Conservation (phyloP, 148 eudicot genomes). For the Pharnaceum exiguum region DNA sequence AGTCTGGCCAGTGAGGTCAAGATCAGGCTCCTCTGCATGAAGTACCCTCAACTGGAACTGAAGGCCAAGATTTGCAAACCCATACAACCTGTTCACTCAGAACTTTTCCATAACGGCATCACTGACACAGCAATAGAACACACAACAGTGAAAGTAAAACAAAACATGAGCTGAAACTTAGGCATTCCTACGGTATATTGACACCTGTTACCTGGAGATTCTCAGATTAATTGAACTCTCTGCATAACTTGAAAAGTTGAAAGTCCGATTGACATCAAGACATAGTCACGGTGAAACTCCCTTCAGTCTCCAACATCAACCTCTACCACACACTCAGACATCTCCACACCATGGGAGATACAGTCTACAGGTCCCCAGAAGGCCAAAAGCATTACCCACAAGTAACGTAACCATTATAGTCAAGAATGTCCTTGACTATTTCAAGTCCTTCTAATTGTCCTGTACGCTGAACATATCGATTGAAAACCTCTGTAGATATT, state of each 20-base stretch:
- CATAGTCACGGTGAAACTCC: conserved; percentile 65
- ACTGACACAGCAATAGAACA: too few species aligned
- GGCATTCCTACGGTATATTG: conserved; percentile 33
- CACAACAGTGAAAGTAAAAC: not conserved
- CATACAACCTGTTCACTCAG: too few species aligned
- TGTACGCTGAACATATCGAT: conserved; percentile 68
- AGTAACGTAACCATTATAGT: conserved; percentile 30
- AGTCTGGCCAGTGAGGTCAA: too few species aligned
- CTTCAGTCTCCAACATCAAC: conserved; percentile 49
- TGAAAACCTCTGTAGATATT: conserved; percentile 56
- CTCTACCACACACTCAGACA: conserved; percentile 41
- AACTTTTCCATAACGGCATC: too few species aligned
- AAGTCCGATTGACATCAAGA: conserved; percentile 58
- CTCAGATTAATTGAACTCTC: conserved; percentile 51
- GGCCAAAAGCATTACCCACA: conserved; percentile 68
- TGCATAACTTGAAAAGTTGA: conserved; percentile 41
- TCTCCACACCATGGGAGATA: conserved; percentile 45
- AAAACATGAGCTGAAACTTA: conserved; percentile 41
- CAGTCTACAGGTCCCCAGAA: conserved; percentile 61
- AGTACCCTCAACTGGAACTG: too few species aligned
- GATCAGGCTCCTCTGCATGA: too few species aligned
- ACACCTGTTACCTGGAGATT: conserved; percentile 31
- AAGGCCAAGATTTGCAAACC: too few species aligned
- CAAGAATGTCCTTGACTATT: conserved; percentile 35
- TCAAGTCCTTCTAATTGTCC: conserved; percentile 66